These are phyloP conservation scores for Sphaceloma murrayae DNA, from an alignment of 2,329 filamentous ascomycete genomes.

Conservation along the genomic window DNA sequence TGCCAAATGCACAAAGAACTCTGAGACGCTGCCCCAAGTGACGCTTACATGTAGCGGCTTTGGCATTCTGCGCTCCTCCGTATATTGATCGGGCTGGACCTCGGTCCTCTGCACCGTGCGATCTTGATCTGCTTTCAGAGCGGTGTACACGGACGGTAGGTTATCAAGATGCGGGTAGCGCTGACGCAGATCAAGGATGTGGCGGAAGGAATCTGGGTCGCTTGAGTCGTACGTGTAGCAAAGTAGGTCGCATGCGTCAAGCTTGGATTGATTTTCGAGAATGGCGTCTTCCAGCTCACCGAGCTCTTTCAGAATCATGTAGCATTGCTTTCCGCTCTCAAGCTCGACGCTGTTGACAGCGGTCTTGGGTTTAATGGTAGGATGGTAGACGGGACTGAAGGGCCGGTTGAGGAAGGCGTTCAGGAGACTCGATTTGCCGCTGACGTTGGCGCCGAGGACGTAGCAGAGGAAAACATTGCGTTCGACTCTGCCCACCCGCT, in stretches of 20 bases:
- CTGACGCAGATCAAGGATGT: slow-evolving; percentile 71
- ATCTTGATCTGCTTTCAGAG: slow-evolving; percentile 88
- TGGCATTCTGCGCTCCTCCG: slow-evolving; percentile 73
- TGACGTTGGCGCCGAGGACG: slow-evolving; percentile 72
- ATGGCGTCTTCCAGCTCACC: slow-evolving; percentile 93
- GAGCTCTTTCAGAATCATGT: slow-evolving; percentile 89
- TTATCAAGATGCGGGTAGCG: slow-evolving; percentile 76
- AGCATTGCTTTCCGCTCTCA: slow-evolving; percentile 91
- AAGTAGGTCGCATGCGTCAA: slow-evolving; percentile 86
- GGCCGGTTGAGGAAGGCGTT: slow-evolving; percentile 85
- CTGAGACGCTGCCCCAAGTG: slow-evolving; percentile 86
- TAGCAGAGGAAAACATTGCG: slow-evolving; percentile 93
- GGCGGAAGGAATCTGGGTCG: slow-evolving; percentile 88
- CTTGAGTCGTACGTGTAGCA: slow-evolving; percentile 97
- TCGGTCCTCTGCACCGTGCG: slow-evolving; percentile 94
- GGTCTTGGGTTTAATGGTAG: slow-evolving; percentile 87
- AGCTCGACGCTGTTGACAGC: slow-evolving; percentile 96
- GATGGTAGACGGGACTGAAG: slow-evolving; percentile 74
- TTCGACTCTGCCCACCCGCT: slow-evolving; percentile 74
- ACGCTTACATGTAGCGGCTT: slow-evolving; percentile 90
- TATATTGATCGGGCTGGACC: slow-evolving; percentile 86
- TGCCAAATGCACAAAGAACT: slow-evolving; percentile 83
- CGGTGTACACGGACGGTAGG: slow-evolving; percentile 85
- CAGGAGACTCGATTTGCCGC: slow-evolving; percentile 83
- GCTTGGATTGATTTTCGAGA: slow-evolving; percentile 78